Evolutionary conservation across 192 early-diverging fungal genomes (phyloP).

Genomic region (Coemansia sp.): DNA sequence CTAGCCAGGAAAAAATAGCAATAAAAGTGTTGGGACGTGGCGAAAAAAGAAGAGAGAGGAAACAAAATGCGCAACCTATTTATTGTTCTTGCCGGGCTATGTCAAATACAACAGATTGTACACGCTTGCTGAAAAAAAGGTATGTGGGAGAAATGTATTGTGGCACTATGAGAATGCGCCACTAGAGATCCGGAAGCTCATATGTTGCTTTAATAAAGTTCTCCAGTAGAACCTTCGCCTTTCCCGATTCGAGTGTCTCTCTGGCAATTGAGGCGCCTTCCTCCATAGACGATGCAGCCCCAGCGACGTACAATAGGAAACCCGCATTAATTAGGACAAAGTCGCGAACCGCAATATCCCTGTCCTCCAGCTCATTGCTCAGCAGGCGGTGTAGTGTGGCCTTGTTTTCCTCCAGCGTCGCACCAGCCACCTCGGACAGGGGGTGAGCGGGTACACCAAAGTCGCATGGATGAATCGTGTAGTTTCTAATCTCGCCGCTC

Average conservation of each 20-base stretch:
- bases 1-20: neutral
- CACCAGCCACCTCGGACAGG: slow-evolving; percentile 66
- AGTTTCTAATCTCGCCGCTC: slow-evolving; percentile 60
- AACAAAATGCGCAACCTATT: neutral
- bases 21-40: neutral
- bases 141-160: neutral
- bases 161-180: neutral
- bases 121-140: neutral
- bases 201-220: slow-evolving; percentile 54
- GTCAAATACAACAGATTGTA: neutral
- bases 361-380: slow-evolving; percentile 58
- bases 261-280: slow-evolving; percentile 78
- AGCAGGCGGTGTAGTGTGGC: slow-evolving; percentile 67
- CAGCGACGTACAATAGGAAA: slow-evolving; percentile 78
- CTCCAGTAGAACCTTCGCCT: slow-evolving; percentile 62
- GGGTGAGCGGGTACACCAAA: slow-evolving; percentile 83
- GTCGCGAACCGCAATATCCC: slow-evolving; percentile 69
- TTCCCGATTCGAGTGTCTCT: slow-evolving; percentile 69
- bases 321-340: slow-evolving; percentile 92
- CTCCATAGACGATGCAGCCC: slow-evolving; percentile 65
- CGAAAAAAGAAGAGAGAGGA: neutral
- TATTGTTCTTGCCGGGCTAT: neutral
- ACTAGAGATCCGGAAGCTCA: neutral
- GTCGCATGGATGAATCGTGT: slow-evolving; percentile 73
- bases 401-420: slow-evolving; percentile 74